Base-by-base conservation (phyloP, 2,329 filamentous ascomycete genomes). In the Amauroascus verrucosus region DNA sequence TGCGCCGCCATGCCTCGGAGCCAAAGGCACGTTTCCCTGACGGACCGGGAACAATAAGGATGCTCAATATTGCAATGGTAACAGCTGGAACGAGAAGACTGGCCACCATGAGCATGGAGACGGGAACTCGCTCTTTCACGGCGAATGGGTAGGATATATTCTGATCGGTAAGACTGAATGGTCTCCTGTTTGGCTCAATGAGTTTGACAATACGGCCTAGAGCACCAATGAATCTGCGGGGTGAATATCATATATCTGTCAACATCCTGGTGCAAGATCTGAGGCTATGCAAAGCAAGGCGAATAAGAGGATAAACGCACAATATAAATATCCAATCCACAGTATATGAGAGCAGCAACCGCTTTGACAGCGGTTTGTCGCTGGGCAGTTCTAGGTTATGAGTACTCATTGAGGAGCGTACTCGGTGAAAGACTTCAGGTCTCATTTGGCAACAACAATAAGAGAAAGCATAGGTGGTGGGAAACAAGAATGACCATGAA, bases 121-220 rank as follows among this genome's bases (percentile, higher is more conserved):
- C 78, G 0, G 83, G 80, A 14, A 96, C 83, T 2, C 84, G 88
- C 62, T 95, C 87, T 20, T 84, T 64, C 11, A 77, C 73, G 48
- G 79, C 79, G 61, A 79, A 82, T 0, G 90, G 89, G 61, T 85
- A 94, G 16, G 87, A 86, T 63, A 96, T 95, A 57, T 80, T 79
- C 20, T 83, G 80, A 63, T 96, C 83, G 58, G 81, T 74, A 6
- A 88, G 77, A 32, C 80, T 83, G 67, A 93, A 91, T 0, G 83
- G 82, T 33, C 83, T 77, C 60, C 81, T 80, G 62, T 83, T 86
- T 0, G 86, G 85, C 0, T 75, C 73, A 49, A 83, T 70, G 44
- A 72, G 71, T 56, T 78, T 79, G 59, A 87, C 77, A 6, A 76
- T 74, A 53, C 72, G 77, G 53, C 82, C 83, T 35, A 85, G 70